Base-by-base conservation (phyloP, 176 grass and related monocot genomes). In the Poa pratensis region DNA sequence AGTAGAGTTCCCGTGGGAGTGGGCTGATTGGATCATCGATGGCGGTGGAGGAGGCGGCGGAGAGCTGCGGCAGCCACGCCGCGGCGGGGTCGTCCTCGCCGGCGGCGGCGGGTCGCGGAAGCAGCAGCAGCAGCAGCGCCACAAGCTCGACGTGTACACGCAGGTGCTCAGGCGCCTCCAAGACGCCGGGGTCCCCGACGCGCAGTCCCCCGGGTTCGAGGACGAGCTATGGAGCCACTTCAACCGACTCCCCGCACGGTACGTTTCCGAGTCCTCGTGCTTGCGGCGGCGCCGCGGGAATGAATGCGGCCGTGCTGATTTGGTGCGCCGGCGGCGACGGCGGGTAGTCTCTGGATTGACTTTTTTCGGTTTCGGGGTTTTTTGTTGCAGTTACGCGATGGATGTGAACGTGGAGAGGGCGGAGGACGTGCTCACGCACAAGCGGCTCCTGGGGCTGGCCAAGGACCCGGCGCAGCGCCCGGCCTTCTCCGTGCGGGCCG, bases 211-310 rank as follows among this genome's bases (percentile, higher is more conserved):
- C 54, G 75, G 87, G 1, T 94, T 94, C 69, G 93, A 94, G 37
- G 90, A 92, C 62, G 85, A 80, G 61, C 87, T 94, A 60, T 94
- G 93, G 93, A 83, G 60, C 52, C 93, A 94, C 82, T 94, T 94
- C 90, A 90, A 94, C 81, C 90, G 93, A 49, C 93, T 94, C 5
- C 93, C 93, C 9, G 90, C 90, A 3, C 90, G 93, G 93, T 94
- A 24, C 79, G 2, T 1, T 9, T 20, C n/a, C 34, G 15, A 13
- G 5, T 3, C 40, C 18, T n/a, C n/a, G n/a, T n/a, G n/a, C n/a
- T n/a, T n/a, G n/a, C n/a, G n/a, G n/a, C n/a, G n/a, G n/a, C n/a
- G n/a, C 26, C 43, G 26, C 40, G 35, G 35, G 35, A n/a, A n/a
- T n/a, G 77, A 49, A 46, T 49, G 59, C 17, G 59, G 4, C 40